Evolutionary conservation across 192 early-diverging fungal genomes (phyloP), one percentile per base, ranked within the genome.

Genomic region (Coemansia erecta): DNA sequence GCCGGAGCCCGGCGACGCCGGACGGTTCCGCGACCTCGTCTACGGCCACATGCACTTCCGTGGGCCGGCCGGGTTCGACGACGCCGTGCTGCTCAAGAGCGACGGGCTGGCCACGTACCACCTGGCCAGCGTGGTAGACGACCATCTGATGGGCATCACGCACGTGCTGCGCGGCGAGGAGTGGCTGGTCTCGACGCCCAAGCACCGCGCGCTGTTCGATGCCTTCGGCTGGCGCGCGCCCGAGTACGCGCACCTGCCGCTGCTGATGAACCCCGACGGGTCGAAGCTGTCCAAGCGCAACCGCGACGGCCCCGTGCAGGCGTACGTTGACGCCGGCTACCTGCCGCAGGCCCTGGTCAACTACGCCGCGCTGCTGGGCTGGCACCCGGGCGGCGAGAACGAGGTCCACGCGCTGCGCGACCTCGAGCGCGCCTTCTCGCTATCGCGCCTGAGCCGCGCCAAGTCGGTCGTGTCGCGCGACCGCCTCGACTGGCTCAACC

Each of bases 51-150:
- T 95, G 56, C 72, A 83, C 31, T 89, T 98, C 46, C 71, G 73
- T n/a, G 56, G 68, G 0, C 85, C 90, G 53, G 82, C 81, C 37
- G 81, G 82, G 8, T 79, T 97, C 21, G 95, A 98, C 52, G 95
- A 98, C 77, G 83, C 86, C 9, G 87, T 98, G 47, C 60, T 98
- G 12, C 75, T 98, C 45, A 98, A 98, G 64, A 91, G 90, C 60
- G 93, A 95, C 64, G 95, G 95, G 3, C 83, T 83, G 53, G 91
- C 95, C 6, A 98, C 95, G 0, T 98, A 98, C 65, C 95, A 98
- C 60, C 80, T 98, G 37, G 95, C 95, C 0, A 94, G 94, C 63
- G 95, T 98, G 1, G 89, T 95, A 1, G 95, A 98, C 66, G 95
- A 98, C 63, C 86, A 91, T 51, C 46, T 85, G 9, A 98, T 98